A percentile compares a stretch with the other conserved stretches of the same genome.
Conservation (phyloP, 2,329 filamentous ascomycete genomes). For the Hortaea werneckii region DNA sequence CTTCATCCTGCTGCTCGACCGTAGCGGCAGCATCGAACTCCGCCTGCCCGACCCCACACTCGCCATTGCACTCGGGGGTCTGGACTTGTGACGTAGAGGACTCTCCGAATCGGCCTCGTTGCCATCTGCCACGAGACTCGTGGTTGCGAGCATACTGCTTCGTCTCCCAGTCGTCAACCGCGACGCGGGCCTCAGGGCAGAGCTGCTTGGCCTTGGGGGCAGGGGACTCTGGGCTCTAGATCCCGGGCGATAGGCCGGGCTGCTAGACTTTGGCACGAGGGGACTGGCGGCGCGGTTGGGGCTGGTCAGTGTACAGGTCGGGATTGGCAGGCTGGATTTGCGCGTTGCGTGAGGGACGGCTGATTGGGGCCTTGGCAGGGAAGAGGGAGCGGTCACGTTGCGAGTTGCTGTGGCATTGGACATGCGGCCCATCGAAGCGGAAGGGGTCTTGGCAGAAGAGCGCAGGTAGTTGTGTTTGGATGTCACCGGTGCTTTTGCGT, state of each 20-base stretch:
- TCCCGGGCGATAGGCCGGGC: background rate
- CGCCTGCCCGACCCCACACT: conserved; percentile 8
- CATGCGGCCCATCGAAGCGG: background rate
- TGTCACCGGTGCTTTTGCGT: conserved; percentile 22
- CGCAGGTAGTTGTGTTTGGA: conserved; percentile 20
- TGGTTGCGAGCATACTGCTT: conserved; percentile 14
- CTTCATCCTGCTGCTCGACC: conserved; percentile 3
- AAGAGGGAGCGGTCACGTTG: conserved; percentile 2
- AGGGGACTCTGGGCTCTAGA: conserved; percentile 4
- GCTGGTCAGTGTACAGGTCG: conserved; percentile 1
- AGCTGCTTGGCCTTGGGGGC: conserved; percentile 9
- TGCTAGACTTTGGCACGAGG: conserved; percentile 6
- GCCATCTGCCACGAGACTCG: conserved; percentile 7
- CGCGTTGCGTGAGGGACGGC: background rate
- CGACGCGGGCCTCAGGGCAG: conserved; percentile 10
- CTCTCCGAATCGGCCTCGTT: conserved; percentile 22
- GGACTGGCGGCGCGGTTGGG: conserved; percentile 15
- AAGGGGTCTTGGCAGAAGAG: conserved; percentile 3
- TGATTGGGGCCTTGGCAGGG: background rate
- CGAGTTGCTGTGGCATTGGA: background rate
- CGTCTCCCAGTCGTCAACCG: conserved; percentile 8
- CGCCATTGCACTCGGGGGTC: conserved; percentile 10
- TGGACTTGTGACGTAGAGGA: conserved; percentile 10
- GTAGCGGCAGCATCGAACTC: conserved; percentile 11
- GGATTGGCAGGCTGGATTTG: conserved; percentile 4